Conservation (phyloP, 345 rosid genomes). For the Raphanus sativus region DNA sequence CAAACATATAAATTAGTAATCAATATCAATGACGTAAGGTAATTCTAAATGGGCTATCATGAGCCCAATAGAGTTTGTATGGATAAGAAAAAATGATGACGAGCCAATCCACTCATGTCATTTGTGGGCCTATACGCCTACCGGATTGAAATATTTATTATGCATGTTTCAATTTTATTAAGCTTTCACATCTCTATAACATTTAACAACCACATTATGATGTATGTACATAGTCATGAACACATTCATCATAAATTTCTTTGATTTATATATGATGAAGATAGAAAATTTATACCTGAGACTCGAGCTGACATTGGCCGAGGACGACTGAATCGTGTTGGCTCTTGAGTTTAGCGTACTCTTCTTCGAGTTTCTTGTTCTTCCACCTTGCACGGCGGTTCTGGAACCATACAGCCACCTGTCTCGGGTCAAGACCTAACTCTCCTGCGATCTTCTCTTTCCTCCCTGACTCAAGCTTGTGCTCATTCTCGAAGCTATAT, state of each 20-base stretch:
- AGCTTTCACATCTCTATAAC: neutral
- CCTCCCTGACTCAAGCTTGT: neutral
- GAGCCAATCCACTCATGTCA: neutral
- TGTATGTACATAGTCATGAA: neutral
- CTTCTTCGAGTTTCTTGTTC: neutral
- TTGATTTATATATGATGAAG: neutral
- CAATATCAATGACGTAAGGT: neutral
- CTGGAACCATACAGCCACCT: neutral
- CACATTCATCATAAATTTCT: neutral
- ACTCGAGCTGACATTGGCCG: neutral
- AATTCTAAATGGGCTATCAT: neutral
- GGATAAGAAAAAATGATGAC: neutral
- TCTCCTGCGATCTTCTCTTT: neutral
- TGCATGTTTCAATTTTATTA: neutral
- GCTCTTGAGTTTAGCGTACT: neutral
- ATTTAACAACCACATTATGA: neutral
- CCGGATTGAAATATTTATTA: neutral
- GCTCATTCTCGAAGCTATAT: neutral
- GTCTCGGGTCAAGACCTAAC: neutral
- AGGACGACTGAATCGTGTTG: neutral
- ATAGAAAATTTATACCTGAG: neutral
- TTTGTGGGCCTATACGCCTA: neutral
- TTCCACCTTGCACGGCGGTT: slow-evolving; percentile 1
- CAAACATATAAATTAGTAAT: neutral
- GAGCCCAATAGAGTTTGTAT: neutral